Evolutionary conservation across 306 rosid species (phyloP), one percentile per base, ranked within the genome.

Genomic region (Potentilla sterilis): DNA sequence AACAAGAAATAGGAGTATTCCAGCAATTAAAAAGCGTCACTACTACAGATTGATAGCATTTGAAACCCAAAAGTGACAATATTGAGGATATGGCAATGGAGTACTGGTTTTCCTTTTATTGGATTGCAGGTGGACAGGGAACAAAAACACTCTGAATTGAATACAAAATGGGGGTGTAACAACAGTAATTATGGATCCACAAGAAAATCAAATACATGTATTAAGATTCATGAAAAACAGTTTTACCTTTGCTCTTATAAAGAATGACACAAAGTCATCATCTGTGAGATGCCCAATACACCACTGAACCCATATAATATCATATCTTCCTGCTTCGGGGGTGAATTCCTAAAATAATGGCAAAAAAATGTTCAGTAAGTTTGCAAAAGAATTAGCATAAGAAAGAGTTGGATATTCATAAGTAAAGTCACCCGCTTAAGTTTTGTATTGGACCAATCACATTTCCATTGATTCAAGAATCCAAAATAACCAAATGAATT

Each of bases 261-360:
- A 95, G 86, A 95, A 95, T 67, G 93, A 84, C 78, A 92, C 84
- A 48, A 95, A 92, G 79, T 95, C 98, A 6, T 92, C 97, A 79
- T 95, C 98, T 14, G 98, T 95, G 38, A 95, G 95, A 89, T 95
- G 98, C 63, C 98, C 98, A 46, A 95, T 92, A 75, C 98, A 95
- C 97, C 98, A 92, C 72, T 95, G 98, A 77, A 95, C 81, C 98
- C 98, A 95, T 84, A 95, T 95, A 76, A 95, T 88, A 74, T 95
- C 96, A 79, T 95, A 95, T 90, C 96, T 88, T 83, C 86, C 96
- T 40, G 85, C 67, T 57, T 81, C 93, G 48, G 98, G 98, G n/a
- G 95, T 88, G 83, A 92, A 95, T 78, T 87, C 97, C 97, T 92
- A 79, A 46, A 74, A 2, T 32, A n/a, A 51, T 78, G 59, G 41